These are phyloP conservation scores for Colletotrichum sp. DNA, from an alignment of 2,329 filamentous ascomycete species.

Conservation along the genomic window DNA sequence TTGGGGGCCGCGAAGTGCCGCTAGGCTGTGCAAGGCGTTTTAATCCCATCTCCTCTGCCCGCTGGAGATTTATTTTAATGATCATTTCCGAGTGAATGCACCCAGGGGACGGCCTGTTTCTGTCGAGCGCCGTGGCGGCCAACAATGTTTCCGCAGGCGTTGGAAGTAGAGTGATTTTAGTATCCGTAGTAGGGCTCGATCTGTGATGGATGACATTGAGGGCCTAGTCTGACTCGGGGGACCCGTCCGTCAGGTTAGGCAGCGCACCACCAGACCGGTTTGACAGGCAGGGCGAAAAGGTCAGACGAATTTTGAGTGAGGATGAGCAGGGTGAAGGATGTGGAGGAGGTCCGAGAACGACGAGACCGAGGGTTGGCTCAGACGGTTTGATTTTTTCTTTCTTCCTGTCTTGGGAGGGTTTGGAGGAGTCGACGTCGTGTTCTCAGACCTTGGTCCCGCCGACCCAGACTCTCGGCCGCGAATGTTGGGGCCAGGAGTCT, in stretches of 20 bases:
- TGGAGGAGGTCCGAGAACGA: conserved; percentile 10
- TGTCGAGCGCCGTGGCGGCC: not conserved
- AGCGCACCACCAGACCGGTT: conserved; percentile 11
- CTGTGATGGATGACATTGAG: not conserved
- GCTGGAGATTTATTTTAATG: not conserved
- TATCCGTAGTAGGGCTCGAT: not conserved
- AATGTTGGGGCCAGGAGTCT: not conserved
- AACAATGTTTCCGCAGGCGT: conserved; percentile 11
- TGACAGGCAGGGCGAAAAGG: conserved; percentile 14
- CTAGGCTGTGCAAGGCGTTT: conserved; percentile 5
- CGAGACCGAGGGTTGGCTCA: not conserved
- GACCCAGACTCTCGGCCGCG: not conserved
- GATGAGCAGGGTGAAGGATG: not conserved
- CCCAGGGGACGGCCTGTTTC: conserved; percentile 3
- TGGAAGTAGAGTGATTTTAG: not conserved
- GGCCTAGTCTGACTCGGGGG: conserved; percentile 7
- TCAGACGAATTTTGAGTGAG: conserved; percentile 15
- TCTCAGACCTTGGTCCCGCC: not conserved
- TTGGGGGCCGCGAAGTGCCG: not conserved
- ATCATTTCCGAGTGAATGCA: not conserved
- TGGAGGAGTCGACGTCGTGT: not conserved
- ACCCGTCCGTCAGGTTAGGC: conserved; percentile 16
- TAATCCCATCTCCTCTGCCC: conserved; percentile 3
- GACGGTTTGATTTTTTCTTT: not conserved
- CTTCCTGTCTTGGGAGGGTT: not conserved